Conservation (phyloP, 2,329 filamentous ascomycete species). For the Cordyceps javanica region DNA sequence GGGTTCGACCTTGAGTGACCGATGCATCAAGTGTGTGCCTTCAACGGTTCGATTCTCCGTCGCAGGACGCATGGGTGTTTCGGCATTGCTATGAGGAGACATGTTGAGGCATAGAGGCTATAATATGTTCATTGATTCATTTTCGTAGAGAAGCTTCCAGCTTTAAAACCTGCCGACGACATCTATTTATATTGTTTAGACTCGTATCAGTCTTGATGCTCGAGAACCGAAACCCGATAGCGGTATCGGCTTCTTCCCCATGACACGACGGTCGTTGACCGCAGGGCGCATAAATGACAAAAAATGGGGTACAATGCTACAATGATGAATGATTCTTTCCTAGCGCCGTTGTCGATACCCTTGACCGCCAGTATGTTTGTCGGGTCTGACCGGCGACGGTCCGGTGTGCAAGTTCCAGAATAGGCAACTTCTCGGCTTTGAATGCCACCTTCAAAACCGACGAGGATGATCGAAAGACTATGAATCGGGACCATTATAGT, state of each 20-base stretch:
- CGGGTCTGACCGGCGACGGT: not conserved
- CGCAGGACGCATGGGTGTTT: not conserved
- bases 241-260: not conserved
- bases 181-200: not conserved
- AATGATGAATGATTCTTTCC: too few species aligned
- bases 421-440: constrained; percentile 9
- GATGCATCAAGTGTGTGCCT: constrained; percentile 24
- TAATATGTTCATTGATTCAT: not conserved
- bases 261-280: not conserved
- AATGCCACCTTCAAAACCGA: constrained; percentile 6
- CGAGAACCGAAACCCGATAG: constrained; percentile 8
- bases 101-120: not conserved
- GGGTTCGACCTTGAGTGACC: constrained; percentile 25
- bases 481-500: not conserved
- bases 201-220: not conserved
- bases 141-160: not conserved
- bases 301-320: not conserved
- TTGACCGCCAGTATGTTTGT: not conserved
- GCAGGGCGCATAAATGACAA: constrained; percentile 4
- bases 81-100: constrained; percentile 17
- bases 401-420: not conserved
- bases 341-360: not conserved
- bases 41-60: not conserved
- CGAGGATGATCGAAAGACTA: not conserved
- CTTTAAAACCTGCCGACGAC: not conserved